Evolutionary conservation across 2,329 filamentous ascomycete genomes (phyloP), one percentile per base, ranked within the genome.

Genomic region (Elsinoe batatas): DNA sequence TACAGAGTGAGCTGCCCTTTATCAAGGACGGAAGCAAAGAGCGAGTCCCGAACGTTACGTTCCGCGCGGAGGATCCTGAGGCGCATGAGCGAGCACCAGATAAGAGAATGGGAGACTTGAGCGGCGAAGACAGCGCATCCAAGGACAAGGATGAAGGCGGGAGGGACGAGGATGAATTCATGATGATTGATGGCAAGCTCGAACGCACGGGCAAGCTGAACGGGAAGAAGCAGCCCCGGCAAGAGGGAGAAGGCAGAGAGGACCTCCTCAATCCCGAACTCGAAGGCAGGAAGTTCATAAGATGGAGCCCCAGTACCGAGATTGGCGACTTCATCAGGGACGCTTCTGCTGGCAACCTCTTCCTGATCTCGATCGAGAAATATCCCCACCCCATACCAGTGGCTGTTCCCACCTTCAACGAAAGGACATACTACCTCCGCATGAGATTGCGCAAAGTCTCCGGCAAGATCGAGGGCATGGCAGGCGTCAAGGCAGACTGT

Each of bases 311-410:
- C 40, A 88, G 84, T 30, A 95, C 91, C 1, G 91, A 96, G 67
- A 86, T 96, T 32, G 91, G 91, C 8, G 91, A 95, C 71, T 96
- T 96, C 65, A 93, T 96, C 61, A 83, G 89, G 7, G 91, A 96
- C 66, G 90, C 91, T 0, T 88, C 90, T 0, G 78, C 88, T 2
- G 88, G 87, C 0, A 82, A 87, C 55, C 88, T 95, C 65, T 95
- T 96, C 65, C 82, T 85, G 2, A 83, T 96, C 42, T 81, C 85
- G 54, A 88, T 96, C 56, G 86, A 94, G 66, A 88, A 88, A 0
- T 76, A 77, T 0, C 73, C 77, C 0, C 68, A 76, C 1, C 82
- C 89, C 62, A 84, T 95, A 61, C 79, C 82, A 13, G 84, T 95
- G 5, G 83, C 82, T 0, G 90, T 95, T 8, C 91, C 91, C 0